phyloP scores from a whole-genome alignment of 2,329 filamentous ascomycete species.

The Colletotrichum brevisporum region DNA sequence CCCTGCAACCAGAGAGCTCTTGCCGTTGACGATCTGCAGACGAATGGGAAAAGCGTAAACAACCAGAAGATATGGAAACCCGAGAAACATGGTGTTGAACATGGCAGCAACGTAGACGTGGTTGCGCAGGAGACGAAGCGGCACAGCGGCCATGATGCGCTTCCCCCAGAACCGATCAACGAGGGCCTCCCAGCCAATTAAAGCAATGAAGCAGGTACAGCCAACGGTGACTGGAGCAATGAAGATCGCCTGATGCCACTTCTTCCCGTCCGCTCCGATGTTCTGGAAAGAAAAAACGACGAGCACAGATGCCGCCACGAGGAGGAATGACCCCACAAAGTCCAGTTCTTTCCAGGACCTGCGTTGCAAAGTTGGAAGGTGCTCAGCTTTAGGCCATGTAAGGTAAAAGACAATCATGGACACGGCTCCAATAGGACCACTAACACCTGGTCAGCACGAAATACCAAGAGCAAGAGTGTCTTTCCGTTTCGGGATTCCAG shows the following conservation, averaged over 20 bases:
- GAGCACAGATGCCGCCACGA: constrained; percentile 67
- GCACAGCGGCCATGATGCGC: constrained; percentile 59
- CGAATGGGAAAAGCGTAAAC: constrained; percentile 65
- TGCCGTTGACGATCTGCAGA: constrained; percentile 64
- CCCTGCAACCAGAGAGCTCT: constrained; percentile 61
- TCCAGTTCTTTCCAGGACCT: constrained; percentile 66
- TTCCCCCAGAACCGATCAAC: constrained; percentile 49
- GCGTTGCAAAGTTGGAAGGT: constrained; percentile 54
- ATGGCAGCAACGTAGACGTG: constrained; percentile 59
- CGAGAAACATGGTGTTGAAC: constrained; percentile 62
- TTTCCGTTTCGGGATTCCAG: neutral
- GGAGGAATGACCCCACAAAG: constrained; percentile 65
- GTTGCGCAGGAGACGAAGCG: constrained; percentile 63
- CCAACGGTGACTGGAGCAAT: constrained; percentile 58
- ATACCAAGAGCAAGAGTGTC: neutral
- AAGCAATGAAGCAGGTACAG: constrained; percentile 49
- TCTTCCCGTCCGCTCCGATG: constrained; percentile 53
- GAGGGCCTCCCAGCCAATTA: constrained; percentile 58
- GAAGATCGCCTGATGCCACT: constrained; percentile 60
- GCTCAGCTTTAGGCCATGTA: constrained; percentile 63
- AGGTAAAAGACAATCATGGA: constrained; percentile 63
- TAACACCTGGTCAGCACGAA: constrained; percentile 45
- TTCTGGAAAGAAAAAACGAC: constrained; percentile 72
- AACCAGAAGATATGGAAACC: constrained; percentile 64
- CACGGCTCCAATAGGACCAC: constrained; percentile 64